A percentile compares a stretch with the other conserved stretches of the same genome.
phyloP scores from a whole-genome alignment of 306 rosid species.

The Acacia confusa region DNA sequence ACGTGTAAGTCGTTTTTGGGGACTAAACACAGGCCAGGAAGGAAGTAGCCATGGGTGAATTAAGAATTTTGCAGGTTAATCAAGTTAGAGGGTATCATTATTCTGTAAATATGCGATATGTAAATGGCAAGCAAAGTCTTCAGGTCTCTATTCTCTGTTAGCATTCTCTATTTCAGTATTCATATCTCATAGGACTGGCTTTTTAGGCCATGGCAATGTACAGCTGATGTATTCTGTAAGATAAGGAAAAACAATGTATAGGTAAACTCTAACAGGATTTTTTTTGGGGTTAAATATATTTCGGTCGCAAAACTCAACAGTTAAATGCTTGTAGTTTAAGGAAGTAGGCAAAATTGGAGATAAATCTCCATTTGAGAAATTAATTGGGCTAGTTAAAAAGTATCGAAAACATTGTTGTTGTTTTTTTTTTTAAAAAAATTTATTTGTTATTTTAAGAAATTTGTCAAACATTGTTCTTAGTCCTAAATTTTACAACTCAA shows the following conservation, averaged over 20 bases:
- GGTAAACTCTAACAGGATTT: background rate
- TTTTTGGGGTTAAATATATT: background rate
- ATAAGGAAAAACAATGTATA: background rate
- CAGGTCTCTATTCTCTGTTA: conserved; percentile 25
- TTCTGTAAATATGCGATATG: conserved; percentile 84
- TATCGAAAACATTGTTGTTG: background rate
- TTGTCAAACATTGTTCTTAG: background rate
- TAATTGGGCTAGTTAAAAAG: no score
- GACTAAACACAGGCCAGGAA: conserved; percentile 19
- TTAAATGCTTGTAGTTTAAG: background rate
- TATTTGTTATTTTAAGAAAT: background rate
- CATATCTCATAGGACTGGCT: conserved; percentile 13
- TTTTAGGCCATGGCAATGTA: conserved; percentile 17
- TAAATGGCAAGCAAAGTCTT: conserved; percentile 57
- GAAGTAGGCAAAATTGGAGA: background rate
- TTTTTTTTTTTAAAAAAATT: no score
- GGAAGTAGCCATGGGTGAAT: conserved; percentile 32
- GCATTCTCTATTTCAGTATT: background rate
- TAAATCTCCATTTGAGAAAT: no score
- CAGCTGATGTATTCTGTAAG: background rate
- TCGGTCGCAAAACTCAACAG: background rate
- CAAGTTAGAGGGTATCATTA: conserved; percentile 44
- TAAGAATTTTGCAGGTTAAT: conserved; percentile 66
- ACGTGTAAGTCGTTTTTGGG: conserved; percentile 14
- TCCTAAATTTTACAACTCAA: background rate